Evolutionary conservation across 371 early-diverging fungal genomes (phyloP).

Genomic region (Mortierella sp.): DNA sequence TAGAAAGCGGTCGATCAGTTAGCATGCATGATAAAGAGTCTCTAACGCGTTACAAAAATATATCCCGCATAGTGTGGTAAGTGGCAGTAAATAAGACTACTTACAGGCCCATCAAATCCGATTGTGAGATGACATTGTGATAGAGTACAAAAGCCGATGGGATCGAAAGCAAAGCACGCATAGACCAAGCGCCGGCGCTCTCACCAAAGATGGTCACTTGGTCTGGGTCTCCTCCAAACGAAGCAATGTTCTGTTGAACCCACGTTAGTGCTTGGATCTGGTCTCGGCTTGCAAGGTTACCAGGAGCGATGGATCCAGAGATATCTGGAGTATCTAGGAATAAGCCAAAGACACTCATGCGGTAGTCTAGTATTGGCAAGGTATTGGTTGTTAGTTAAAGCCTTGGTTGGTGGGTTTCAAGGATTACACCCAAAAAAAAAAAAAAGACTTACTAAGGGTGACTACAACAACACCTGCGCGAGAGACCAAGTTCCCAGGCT

Average conservation of each 20-base stretch:
- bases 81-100: not conserved
- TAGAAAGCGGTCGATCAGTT: too few relatives aligned
- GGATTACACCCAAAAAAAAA: not conserved
- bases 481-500: slow-evolving; percentile 50
- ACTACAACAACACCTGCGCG: slow-evolving; percentile 53
- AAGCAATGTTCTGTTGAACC: slow-evolving; percentile 60
- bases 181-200: slow-evolving; percentile 61
- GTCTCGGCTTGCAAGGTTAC: slow-evolving; percentile 33
- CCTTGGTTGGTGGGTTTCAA: slow-evolving; percentile 5
- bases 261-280: slow-evolving; percentile 59
- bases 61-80: too few relatives aligned
- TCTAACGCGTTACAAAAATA: too few relatives aligned
- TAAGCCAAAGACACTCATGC: slow-evolving; percentile 58
- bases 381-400: too few relatives aligned
- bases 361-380: slow-evolving; percentile 51
- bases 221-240: slow-evolving; percentile 62
- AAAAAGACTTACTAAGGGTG: slow-evolving; percentile 32
- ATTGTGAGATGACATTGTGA: slow-evolving; percentile 35
- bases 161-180: slow-evolving; percentile 37
- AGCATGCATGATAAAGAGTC: too few relatives aligned
- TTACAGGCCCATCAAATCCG: slow-evolving; percentile 40
- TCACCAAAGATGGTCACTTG: slow-evolving; percentile 61
- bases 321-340: slow-evolving; percentile 33
- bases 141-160: slow-evolving; percentile 42
- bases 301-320: slow-evolving; percentile 27